Conservation (phyloP, 495 filamentous ascomycete species). For the Amniculicola lignicola region DNA sequence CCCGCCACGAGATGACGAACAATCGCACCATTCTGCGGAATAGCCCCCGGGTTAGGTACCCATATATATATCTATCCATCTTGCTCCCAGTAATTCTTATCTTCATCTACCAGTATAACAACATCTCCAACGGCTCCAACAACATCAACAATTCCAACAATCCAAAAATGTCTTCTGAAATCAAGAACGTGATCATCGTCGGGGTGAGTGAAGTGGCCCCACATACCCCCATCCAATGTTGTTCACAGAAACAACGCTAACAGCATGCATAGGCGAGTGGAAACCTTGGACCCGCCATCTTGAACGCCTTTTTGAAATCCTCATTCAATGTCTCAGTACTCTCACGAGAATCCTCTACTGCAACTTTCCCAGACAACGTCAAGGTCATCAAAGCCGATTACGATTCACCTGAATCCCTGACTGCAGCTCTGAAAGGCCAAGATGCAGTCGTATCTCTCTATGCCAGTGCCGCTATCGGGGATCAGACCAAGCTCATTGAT, state of each 20-base stretch:
- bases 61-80: constrained; percentile 12
- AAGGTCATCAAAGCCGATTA: constrained; percentile 58
- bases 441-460: constrained; percentile 49
- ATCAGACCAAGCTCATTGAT: constrained; percentile 41
- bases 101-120: constrained; percentile 5
- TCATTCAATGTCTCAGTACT: constrained; percentile 60
- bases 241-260: neutral
- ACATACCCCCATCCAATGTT: neutral
- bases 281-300: constrained; percentile 43
- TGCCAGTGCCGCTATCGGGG: constrained; percentile 27
- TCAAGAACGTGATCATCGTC: constrained; percentile 33
- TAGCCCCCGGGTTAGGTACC: neutral
- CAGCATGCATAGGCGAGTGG: constrained; percentile 38
- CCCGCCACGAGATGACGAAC: constrained; percentile 13
- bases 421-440: constrained; percentile 45
- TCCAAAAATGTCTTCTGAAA: constrained; percentile 25
- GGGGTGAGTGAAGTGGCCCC: constrained; percentile 25
- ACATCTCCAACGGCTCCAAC: constrained; percentile 5
- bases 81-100: constrained; percentile 10
- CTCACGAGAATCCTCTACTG: constrained; percentile 43
- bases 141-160: neutral
- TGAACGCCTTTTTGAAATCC: constrained; percentile 39
- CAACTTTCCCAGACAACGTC: constrained; percentile 43
- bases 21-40: constrained; percentile 18
- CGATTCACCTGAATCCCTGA: constrained; percentile 55